Evolutionary conservation across 2,329 filamentous ascomycete species (phyloP), one percentile per base, ranked within the genome.

Genomic region (Colletotrichum navitas): DNA sequence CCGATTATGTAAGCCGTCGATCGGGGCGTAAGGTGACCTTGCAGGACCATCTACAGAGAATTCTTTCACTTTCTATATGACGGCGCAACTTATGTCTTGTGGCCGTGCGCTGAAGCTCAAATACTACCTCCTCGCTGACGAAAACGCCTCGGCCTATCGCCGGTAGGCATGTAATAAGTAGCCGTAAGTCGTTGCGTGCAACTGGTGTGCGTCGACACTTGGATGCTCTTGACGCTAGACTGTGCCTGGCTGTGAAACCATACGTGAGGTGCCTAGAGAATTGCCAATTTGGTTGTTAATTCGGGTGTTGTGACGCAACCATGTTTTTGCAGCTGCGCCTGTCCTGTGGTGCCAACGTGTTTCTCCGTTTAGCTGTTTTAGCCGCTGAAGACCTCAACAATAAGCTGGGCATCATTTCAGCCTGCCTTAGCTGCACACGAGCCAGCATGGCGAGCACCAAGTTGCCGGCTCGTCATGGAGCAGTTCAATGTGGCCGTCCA

Each of bases 1-100:
- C 47, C 4, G 65, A 71, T 71, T 71, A 71, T 65, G 59, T 71
- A 68, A 71, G 68, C 36, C n/a, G 7, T 7, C 34, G 6, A 21
- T 26, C 24, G 32, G 41, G 34, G 24, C n/a, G 11, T 4, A n/a
- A 41, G n/a, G 55, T 41, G 36, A 24, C 49, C 45, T 36, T 39
- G 43, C 18, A 39, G n/a, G 24, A 24, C 59, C 26, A 32, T 43
- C 26, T 32, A 18, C 56, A 60, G 39, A 29, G 21, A 18, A 10
- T 21, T 34, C 8, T 36, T 45, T 43, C 16, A 16, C 59, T 36
- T n/a, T 14, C 52, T 55, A 18, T 18, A 55, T 55, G 52, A 11
- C 52, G 18, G 11, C 52, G 52, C 29, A 36, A 11, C 32, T 34
- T 18, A n/a, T 21, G 16, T 3, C 26, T 54, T 21, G 26, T 54